Base-by-base conservation (phyloP, 2,329 filamentous ascomycete genomes). In the Pestalotiopsis sp. region DNA sequence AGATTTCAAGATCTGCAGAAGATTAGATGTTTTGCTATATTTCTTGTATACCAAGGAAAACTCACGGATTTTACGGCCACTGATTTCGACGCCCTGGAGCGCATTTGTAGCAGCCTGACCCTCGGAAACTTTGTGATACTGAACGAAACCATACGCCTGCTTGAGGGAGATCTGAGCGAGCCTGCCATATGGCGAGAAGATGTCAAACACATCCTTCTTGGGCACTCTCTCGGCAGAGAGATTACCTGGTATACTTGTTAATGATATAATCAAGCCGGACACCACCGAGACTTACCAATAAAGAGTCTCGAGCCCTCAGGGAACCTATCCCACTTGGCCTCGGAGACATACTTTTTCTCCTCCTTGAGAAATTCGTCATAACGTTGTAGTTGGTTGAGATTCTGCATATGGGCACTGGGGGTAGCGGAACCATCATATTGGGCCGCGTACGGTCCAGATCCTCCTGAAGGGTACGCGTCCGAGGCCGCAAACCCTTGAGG, bases 81-180 rank as follows among this genome's bases (percentile, higher is more conserved):
- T 89, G 49, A 98, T 90, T 71, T 94, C 88, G 55, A 90, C 88
- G 11, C 93, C 94, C 80, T 98, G 93, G 70, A 98, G 90, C 45
- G 87, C 86, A 45, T 92, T 86, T 74, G 98, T 87, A 4, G 95
- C 95, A 60, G 86, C 85, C 68, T 88, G 85, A 72, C 94, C 97
- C 76, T 95, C 91, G 2, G 87, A 85, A 3, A 90, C 83, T 38
- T 93, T 91, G 72, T 97, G 87, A 73, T 97, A 99, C 78, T 98
- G 96, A 45, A 98, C 94, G 77, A 98, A 99, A 1, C 96, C 96
- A 80, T 97, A 98, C 1, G 95, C 95, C 72, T 96, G 94, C 80
- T 98, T 98, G 74, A 98, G 93, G 0, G 94, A 97, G 69, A 98
- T 96, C 78, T 99, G 96, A 2, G 95, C 95, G 61, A 99, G 85